Conservation (phyloP, 176 grass and related monocot species). For the Rhipidocladum racemiflorum region DNA sequence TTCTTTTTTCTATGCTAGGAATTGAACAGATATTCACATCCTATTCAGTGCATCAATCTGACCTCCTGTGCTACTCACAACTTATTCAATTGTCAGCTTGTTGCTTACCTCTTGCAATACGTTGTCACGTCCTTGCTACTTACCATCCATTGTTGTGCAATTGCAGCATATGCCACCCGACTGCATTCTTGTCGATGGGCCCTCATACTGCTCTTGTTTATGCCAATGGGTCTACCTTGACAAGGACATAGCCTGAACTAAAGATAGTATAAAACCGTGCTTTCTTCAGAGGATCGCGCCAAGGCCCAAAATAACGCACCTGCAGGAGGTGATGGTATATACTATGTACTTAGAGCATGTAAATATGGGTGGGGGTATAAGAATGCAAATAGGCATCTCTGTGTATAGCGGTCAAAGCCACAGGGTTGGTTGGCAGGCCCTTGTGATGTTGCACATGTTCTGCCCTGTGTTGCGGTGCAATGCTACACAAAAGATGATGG, state of each 20-base stretch:
- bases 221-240: slow-evolving; percentile 25
- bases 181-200: slow-evolving; percentile 16
- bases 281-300: neutral
- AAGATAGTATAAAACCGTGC: neutral
- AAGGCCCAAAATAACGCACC: slow-evolving; percentile 13
- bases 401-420: slow-evolving; percentile 59
- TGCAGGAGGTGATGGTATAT: slow-evolving; percentile 23
- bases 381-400: slow-evolving; percentile 34
- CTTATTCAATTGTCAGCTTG: neutral
- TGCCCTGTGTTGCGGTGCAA: slow-evolving; percentile 25
- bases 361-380: slow-evolving; percentile 42
- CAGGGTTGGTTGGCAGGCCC: slow-evolving; percentile 47
- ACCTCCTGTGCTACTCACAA: neutral
- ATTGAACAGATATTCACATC: neutral
- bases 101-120: neutral
- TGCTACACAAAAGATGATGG: neutral
- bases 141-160: slow-evolving; percentile 6
- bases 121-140: neutral
- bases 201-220: slow-evolving; percentile 1
- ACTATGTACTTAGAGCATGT: slow-evolving; percentile 28
- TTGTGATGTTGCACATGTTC: slow-evolving; percentile 25
- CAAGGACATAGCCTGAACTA: neutral
- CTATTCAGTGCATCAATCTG: neutral
- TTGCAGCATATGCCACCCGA: slow-evolving; percentile 23
- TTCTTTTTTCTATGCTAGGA: neutral